Conservation (phyloP, 2,329 filamentous ascomycete genomes). For the Alternaria viburni region DNA sequence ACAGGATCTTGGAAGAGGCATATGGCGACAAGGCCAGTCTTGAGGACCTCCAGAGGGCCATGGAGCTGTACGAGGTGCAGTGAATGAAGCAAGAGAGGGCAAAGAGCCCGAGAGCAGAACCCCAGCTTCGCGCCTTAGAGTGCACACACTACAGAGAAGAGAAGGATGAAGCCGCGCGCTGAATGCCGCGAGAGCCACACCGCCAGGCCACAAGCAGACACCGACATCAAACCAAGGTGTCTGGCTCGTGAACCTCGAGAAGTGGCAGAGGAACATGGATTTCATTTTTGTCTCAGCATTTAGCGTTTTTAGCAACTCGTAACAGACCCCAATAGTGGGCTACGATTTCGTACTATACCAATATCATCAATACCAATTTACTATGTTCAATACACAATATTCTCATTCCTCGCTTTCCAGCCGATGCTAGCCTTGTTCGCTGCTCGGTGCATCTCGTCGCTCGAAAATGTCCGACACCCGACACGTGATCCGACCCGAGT, state of each 20-base stretch:
- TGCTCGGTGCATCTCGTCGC: background rate
- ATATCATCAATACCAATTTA: background rate
- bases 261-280: constrained; percentile 10
- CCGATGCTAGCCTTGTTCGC: background rate
- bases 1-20: constrained; percentile 53
- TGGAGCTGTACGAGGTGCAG: constrained; percentile 53
- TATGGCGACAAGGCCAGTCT: constrained; percentile 55
- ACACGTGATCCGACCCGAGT: background rate
- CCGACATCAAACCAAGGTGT: background rate
- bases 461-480: background rate
- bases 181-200: constrained; percentile 18
- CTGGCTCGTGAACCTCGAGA: constrained; percentile 14
- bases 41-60: constrained; percentile 53
- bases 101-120: background rate
- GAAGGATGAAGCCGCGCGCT: constrained; percentile 10
- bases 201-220: constrained; percentile 13
- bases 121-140: constrained; percentile 15
- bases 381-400: background rate
- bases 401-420: background rate
- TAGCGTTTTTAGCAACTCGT: constrained; percentile 1
- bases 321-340: constrained; percentile 1
- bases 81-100: constrained; percentile 24
- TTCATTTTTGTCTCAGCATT: background rate
- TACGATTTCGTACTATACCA: constrained; percentile 1
- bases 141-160: constrained; percentile 2